phyloP scores from a whole-genome alignment of 257 asterid genomes.

The Scutellaria galericulata region DNA sequence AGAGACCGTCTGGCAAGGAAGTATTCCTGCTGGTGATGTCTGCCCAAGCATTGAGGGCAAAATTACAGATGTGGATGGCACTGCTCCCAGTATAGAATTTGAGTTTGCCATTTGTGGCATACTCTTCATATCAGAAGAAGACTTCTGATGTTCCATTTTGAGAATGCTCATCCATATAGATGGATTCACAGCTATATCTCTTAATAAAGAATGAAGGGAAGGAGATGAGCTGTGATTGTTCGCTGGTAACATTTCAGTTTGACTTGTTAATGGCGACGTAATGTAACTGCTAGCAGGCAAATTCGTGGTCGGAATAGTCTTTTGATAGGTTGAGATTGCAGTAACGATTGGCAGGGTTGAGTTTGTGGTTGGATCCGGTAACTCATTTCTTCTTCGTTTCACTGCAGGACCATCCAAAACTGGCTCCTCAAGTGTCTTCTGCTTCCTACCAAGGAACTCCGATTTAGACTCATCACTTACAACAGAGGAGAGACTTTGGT shows the following conservation, averaged over 20 bases:
- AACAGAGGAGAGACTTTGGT: constrained; percentile 35
- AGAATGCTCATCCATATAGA: constrained; percentile 73
- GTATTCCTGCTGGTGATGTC: constrained; percentile 52
- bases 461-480: constrained; percentile 50
- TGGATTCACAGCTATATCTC: constrained; percentile 81
- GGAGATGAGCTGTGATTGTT: constrained; percentile 48
- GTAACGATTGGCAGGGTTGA: constrained; percentile 39
- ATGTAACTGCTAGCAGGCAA: constrained; percentile 33
- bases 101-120: constrained; percentile 43
- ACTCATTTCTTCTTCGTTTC: constrained; percentile 72
- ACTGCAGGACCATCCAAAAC: constrained; percentile 60
- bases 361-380: constrained; percentile 32
- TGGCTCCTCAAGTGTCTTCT: constrained; percentile 57
- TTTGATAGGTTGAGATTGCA: constrained; percentile 34
- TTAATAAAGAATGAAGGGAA: constrained; percentile 63
- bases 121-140: constrained; percentile 54
- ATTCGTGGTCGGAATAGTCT: constrained; percentile 31
- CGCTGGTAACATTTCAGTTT: constrained; percentile 39
- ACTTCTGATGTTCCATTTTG: constrained; percentile 65
- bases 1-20: constrained; percentile 50
- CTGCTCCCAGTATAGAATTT: constrained; percentile 56
- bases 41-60: constrained; percentile 49
- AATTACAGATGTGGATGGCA: constrained; percentile 47
- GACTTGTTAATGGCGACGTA: constrained; percentile 36
- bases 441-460: constrained; percentile 61